A percentile compares a stretch with the other conserved stretches of the same genome.
These are phyloP conservation scores for Hordeum pubiflorum DNA, from an alignment of 202 grass and related monocot genomes.

Conservation along the genomic window DNA sequence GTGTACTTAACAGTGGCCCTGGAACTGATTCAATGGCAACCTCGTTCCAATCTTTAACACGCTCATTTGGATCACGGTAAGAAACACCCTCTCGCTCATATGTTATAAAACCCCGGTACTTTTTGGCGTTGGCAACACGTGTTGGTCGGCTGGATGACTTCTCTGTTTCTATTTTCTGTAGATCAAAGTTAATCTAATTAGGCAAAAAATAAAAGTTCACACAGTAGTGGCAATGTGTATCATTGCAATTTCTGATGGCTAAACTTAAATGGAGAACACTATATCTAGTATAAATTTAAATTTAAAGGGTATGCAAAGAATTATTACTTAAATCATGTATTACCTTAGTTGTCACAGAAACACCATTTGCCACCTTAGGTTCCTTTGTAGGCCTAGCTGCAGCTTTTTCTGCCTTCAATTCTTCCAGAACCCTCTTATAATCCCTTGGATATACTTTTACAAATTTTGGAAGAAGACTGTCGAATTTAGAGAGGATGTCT, in stretches of 20 bases:
- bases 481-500: conserved; percentile 68
- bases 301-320: not conserved
- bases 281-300: not conserved
- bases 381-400: conserved; percentile 42
- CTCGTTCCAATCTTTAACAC: conserved; percentile 82
- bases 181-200: conserved; percentile 31
- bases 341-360: conserved; percentile 61
- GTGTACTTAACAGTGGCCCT: conserved; percentile 75
- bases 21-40: conserved; percentile 83
- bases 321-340: conserved; percentile 1
- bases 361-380: conserved; percentile 43
- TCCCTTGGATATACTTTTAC: conserved; percentile 92
- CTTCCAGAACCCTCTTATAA: conserved; percentile 77
- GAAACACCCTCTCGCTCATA: conserved; percentile 81
- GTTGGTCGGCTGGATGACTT: conserved; percentile 47
- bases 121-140: conserved; percentile 53
- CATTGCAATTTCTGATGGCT: conserved; percentile 12
- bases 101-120: conserved; percentile 75
- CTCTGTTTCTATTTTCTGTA: conserved; percentile 38
- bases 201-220: not conserved
- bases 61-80: conserved; percentile 66
- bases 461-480: conserved; percentile 67
- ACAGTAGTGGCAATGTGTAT: not conserved
- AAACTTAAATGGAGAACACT: not conserved
- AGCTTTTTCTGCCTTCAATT: conserved; percentile 51